Percentiles rank a stretch among this genome's conserved stretches.
Conservation (phyloP, 768 basidiomycete genomes). For the Rhodocollybia butyracea region DNA sequence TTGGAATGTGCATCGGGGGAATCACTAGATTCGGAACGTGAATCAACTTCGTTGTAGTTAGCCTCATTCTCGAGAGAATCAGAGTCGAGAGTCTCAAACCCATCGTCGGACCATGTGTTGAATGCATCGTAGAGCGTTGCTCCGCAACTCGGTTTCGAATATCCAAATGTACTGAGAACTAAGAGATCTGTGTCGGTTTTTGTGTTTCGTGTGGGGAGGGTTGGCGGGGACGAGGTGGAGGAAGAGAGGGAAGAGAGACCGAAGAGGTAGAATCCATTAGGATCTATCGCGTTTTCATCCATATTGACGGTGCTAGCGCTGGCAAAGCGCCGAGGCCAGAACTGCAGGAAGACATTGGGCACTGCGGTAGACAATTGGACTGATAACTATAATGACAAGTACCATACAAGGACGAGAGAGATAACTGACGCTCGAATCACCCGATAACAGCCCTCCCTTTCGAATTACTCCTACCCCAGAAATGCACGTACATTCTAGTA, state of each 20-base stretch:
- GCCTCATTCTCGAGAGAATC: constrained; percentile 9
- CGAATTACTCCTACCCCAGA: constrained; percentile 17
- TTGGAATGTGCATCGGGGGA: background rate
- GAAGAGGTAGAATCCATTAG: constrained; percentile 18
- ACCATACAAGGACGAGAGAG: background rate
- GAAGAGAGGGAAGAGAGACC: constrained; percentile 10
- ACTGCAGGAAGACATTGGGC: constrained; percentile 6
- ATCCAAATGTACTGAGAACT: constrained; percentile 3
- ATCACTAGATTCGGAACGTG: background rate
- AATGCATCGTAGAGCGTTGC: constrained; percentile 15
- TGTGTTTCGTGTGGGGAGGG: background rate
- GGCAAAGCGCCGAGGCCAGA: constrained; percentile 18
- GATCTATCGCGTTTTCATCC: background rate
- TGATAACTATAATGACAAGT: constrained; percentile 11
- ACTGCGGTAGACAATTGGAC: constrained; percentile 13
- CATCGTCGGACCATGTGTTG: constrained; percentile 14
- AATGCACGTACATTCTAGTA: constrained; percentile 16
- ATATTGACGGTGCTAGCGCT: constrained; percentile 3
- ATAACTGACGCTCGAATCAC: constrained; percentile 16
- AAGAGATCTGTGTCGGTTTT: background rate
- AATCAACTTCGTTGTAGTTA: constrained; percentile 8
- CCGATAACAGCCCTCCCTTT: constrained; percentile 15
- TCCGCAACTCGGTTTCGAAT: constrained; percentile 16
- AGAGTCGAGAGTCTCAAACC: too few relatives aligned
- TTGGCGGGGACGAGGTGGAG: background rate